A percentile compares a stretch with the other conserved stretches of the same genome.
These are phyloP conservation scores for Fomitopsis pulvina DNA, from an alignment of 768 basidiomycete genomes.

Conservation along the genomic window DNA sequence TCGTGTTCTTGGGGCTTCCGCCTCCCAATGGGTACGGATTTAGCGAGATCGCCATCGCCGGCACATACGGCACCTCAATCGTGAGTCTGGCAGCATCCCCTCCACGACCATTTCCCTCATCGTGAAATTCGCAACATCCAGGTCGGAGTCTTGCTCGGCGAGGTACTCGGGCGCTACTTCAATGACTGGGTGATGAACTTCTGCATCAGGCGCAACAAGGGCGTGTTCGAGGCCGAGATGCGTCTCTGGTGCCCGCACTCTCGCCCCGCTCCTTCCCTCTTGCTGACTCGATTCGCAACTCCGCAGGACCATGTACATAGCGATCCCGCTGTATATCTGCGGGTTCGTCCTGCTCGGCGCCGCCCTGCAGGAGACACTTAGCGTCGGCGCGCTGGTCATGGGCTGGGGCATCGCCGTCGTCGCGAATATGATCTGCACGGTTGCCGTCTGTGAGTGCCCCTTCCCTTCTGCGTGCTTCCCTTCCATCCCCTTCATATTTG, in stretches of 20 bases:
- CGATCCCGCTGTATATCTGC: constrained; percentile 48
- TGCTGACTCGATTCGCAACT: neutral
- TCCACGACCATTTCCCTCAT: neutral
- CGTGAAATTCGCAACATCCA: constrained; percentile 9
- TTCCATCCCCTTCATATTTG: neutral
- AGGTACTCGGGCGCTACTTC: constrained; percentile 41
- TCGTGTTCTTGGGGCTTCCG: constrained; percentile 54
- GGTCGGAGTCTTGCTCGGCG: constrained; percentile 46
- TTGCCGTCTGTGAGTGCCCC: constrained; percentile 40
- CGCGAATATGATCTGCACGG: constrained; percentile 53
- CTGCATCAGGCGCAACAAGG: constrained; percentile 37
- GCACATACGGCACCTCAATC: constrained; percentile 49
- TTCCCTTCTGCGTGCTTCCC: neutral
- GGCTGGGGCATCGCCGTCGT: constrained; percentile 63
- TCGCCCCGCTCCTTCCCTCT: neutral
- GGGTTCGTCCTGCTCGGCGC: constrained; percentile 57
- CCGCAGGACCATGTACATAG: constrained; percentile 55
- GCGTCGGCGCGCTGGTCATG: constrained; percentile 47
- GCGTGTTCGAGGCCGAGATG: constrained; percentile 49
- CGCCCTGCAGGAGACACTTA: constrained; percentile 44
- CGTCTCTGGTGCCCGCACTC: constrained; percentile 44
- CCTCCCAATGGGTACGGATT: constrained; percentile 49
- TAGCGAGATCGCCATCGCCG: constrained; percentile 42
- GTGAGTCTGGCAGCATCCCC: constrained; percentile 22
- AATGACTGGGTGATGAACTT: constrained; percentile 44